These are phyloP conservation scores for Penicillium sp. DNA, from an alignment of 2,329 filamentous ascomycete species.

Conservation along the genomic window DNA sequence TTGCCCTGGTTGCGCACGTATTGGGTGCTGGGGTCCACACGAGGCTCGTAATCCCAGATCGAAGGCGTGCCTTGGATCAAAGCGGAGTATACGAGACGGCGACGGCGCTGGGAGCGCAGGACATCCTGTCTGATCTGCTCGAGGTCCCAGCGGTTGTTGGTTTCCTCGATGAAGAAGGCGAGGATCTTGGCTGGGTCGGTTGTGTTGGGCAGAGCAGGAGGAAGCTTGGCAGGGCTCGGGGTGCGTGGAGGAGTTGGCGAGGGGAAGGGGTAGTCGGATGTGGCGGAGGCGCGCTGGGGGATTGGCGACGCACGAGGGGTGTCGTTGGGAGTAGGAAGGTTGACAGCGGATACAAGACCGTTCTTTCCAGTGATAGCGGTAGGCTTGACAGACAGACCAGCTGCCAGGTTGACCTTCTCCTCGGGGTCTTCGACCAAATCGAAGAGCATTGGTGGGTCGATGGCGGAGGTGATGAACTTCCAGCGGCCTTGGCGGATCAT, in stretches of 20 bases:
- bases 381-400: conserved; percentile 30
- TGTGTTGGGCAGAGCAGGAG: conserved; percentile 33
- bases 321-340: conserved; percentile 35
- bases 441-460: conserved; percentile 81
- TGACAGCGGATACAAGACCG: conserved; percentile 17
- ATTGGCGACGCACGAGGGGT: conserved; percentile 32
- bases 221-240: conserved; percentile 38
- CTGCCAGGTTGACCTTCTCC: conserved; percentile 70
- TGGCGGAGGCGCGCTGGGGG: conserved; percentile 23
- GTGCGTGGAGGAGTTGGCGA: conserved; percentile 43
- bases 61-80: conserved; percentile 74
- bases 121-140: conserved; percentile 73
- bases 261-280: conserved; percentile 27
- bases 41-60: conserved; percentile 82
- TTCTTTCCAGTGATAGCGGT: conserved; percentile 45
- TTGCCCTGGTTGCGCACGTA: conserved; percentile 69
- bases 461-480: conserved; percentile 88
- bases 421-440: conserved; percentile 74
- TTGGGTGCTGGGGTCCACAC: conserved; percentile 52
- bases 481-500: conserved; percentile 89
- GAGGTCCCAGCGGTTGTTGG: conserved; percentile 77
- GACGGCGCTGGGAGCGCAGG: conserved; percentile 73
- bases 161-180: conserved; percentile 71
- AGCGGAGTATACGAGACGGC: conserved; percentile 77
- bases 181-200: conserved; percentile 50